phyloP scores from a whole-genome alignment of 2,329 filamentous ascomycete species.

The Colletotrichum sp. region DNA sequence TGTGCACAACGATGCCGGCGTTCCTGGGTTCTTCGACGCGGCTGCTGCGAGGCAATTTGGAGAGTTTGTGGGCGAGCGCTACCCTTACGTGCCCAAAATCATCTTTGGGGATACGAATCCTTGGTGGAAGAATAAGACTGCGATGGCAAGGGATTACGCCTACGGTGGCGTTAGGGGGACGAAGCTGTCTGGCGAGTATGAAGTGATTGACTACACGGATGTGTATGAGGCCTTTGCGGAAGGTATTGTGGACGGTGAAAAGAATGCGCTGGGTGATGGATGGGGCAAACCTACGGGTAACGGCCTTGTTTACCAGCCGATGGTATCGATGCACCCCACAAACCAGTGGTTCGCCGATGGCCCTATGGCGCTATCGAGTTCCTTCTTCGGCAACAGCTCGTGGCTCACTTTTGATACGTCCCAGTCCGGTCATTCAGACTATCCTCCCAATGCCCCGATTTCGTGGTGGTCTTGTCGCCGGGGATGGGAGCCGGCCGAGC shows the following conservation, averaged over 20 bases:
- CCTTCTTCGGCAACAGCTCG: background rate
- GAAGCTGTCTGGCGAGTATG: background rate
- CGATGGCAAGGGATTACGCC: accelerated
- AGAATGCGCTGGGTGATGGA: background rate
- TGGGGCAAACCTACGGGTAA: background rate
- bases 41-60: background rate
- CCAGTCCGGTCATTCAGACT: background rate
- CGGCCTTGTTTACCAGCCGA: background rate
- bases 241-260: background rate
- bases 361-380: background rate
- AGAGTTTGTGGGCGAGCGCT: background rate
- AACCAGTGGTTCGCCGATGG: background rate
- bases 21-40: background rate
- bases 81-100: background rate
- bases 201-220: background rate
- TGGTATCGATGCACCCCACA: background rate
- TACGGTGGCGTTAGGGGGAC: background rate
- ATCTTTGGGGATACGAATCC: background rate
- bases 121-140: background rate
- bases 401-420: background rate
- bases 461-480: background rate
- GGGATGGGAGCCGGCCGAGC: background rate
- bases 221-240: background rate
- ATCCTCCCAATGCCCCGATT: background rate
- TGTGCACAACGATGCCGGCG: background rate